Base-by-base conservation (phyloP, 1,284 basidiomycete species). In the Irpex lacteus region DNA sequence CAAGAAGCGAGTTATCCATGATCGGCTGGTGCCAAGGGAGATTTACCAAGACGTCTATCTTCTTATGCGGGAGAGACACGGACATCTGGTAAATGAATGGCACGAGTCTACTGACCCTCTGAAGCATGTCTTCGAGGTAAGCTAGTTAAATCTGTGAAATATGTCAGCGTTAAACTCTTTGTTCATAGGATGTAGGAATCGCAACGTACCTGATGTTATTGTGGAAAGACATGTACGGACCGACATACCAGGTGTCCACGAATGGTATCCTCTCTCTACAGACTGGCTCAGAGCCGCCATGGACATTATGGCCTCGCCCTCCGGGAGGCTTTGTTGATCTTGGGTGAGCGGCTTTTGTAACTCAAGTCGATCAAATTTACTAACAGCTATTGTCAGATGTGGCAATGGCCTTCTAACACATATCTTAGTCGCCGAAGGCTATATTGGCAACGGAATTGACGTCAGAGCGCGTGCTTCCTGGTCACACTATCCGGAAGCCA, bases 201-300 rank as follows among this genome's bases (percentile, higher is more conserved):
- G 96, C 95, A 2, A 95, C 95, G 0, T 98, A 92, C 75, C 80
- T 98, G 53, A 95, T 98, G 76, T 81, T 96, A 0, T 78, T 98
- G 2, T 98, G 96, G 96, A 91, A 89, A 69, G 81, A 85, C 57
- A 88, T 86, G 49, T 96, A 84, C 67, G 63, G 72, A 56, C 44
- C 72, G 9, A 56, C 54, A 15, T 18, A 32, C 11, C 54, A 56
- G 54, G 0, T 65, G 69, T 1, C 8, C 62, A 5, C 34, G 49
- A 19, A 11, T 60, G 8, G 60, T 67, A 37, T 59, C 71, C n/a
- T 18, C 18, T 52, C 50, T 7, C 18, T 18, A 8, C 50, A n/a
- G 50, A 52, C 13, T 19, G 56, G 66, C 21, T 66, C 73, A 19
- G 73, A 78, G 47, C 70, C 68, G 34, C 84, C 87, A 0, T 91